Conservation (phyloP, 2,329 filamentous ascomycete genomes). For the Nannizzia gypsea region DNA sequence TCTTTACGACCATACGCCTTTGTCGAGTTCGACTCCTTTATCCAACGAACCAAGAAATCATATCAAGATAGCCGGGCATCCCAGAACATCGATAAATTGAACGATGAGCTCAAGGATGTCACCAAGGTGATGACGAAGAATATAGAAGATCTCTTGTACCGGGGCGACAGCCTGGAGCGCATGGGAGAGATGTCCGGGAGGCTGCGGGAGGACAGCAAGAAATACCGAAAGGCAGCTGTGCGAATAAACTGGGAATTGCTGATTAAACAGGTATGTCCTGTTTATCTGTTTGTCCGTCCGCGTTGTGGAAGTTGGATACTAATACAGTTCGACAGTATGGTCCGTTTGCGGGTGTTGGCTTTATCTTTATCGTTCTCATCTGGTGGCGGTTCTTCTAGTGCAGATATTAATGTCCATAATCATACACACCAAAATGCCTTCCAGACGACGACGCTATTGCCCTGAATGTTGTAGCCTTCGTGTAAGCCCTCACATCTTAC, state of each 20-base stretch:
- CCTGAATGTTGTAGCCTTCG: not conserved
- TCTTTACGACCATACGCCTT: slow-evolving; percentile 84
- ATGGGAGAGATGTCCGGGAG: slow-evolving; percentile 92
- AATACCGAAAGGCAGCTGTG: slow-evolving; percentile 85
- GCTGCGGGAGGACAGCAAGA: slow-evolving; percentile 82
- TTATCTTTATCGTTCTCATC: slow-evolving; percentile 76
- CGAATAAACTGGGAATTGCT: slow-evolving; percentile 97
- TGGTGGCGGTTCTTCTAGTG: slow-evolving; percentile 83
- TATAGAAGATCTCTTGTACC: slow-evolving; percentile 91
- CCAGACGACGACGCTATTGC: not conserved
- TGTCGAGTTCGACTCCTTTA: slow-evolving; percentile 97
- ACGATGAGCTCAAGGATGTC: slow-evolving; percentile 93
- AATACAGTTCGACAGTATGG: slow-evolving; percentile 51
- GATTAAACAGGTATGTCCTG: slow-evolving; percentile 59
- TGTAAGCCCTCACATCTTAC: not conserved
- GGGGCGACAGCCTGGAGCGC: slow-evolving; percentile 84
- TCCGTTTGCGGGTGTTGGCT: slow-evolving; percentile 67
- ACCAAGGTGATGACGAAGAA: slow-evolving; percentile 99
- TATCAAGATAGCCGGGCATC: slow-evolving; percentile 87
- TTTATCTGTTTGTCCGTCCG: not conserved
- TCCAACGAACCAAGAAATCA: slow-evolving; percentile 79
- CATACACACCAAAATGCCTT: not conserved
- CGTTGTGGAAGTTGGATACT: not conserved
- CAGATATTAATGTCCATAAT: slow-evolving; percentile 3
- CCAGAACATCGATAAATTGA: slow-evolving; percentile 87